phyloP scores from a whole-genome alignment of 1,139 yeast genomes.

The Taphrina wiesneri region DNA sequence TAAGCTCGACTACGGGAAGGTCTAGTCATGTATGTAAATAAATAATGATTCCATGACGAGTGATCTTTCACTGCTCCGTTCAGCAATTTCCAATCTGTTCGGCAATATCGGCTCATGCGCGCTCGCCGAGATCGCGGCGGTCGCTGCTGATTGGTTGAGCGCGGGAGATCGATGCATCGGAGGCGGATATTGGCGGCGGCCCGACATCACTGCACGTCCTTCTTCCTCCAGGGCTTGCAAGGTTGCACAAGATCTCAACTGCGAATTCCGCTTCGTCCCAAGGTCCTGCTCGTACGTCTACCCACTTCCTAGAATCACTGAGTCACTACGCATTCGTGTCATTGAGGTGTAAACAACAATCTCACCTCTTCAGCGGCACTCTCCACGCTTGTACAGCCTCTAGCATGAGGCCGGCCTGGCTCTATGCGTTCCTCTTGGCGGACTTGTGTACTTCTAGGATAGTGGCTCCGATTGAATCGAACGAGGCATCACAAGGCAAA shows the following conservation, averaged over 20 bases:
- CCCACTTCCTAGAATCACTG: not conserved
- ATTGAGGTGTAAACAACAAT: not conserved
- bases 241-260: too few species aligned
- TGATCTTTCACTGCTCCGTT: too few species aligned
- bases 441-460: not conserved
- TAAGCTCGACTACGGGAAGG: constrained; percentile 66
- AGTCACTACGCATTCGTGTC: not conserved
- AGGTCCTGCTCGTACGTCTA: too few species aligned
- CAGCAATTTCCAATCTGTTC: too few species aligned
- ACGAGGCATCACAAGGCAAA: not conserved
- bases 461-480: not conserved
- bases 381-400: too few species aligned
- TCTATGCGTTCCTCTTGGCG: not conserved
- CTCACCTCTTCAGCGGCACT: too few species aligned
- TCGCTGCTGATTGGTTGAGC: not conserved
- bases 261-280: too few species aligned
- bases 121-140: not conserved
- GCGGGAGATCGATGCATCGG: not conserved
- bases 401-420: not conserved
- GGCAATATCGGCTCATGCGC: not conserved
- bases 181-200: not conserved
- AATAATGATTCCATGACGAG: not conserved
- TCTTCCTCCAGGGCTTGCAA: not conserved
- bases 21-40: not conserved
- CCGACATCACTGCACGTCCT: not conserved